Percentiles rank a stretch among this genome's conserved stretches.
Evolutionary conservation across 2,329 filamentous ascomycete species (phyloP).

Genomic region (Hortaea sp.): DNA sequence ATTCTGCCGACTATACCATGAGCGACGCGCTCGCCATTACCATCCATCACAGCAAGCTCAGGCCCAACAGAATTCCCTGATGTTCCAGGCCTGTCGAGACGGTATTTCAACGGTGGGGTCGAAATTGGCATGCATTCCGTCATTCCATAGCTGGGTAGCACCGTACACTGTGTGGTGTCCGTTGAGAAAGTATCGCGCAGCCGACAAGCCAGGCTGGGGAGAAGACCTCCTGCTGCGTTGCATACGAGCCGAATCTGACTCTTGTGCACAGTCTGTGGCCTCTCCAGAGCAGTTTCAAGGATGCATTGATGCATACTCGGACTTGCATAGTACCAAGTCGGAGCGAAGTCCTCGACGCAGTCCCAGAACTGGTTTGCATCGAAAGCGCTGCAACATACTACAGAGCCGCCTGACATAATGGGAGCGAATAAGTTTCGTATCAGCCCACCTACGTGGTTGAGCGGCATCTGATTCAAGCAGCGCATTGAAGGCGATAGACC

Average conservation of each 20-base stretch:
- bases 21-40: slow-evolving; percentile 23
- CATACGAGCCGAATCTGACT: slow-evolving; percentile 44
- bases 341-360: slow-evolving; percentile 36
- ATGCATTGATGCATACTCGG: slow-evolving; percentile 49
- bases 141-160: slow-evolving; percentile 51
- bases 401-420: slow-evolving; percentile 44
- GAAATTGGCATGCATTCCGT: slow-evolving; percentile 52
- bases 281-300: slow-evolving; percentile 35
- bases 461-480: slow-evolving; percentile 51
- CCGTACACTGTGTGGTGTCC: slow-evolving; percentile 26
- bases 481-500: slow-evolving; percentile 37
- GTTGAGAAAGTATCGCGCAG: slow-evolving; percentile 40
- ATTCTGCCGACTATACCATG: slow-evolving; percentile 36
- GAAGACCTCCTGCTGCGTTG: slow-evolving; percentile 45
- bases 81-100: slow-evolving; percentile 43
- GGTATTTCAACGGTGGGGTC: slow-evolving; percentile 44
- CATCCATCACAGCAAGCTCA: slow-evolving; percentile 42
- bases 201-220: slow-evolving; percentile 41
- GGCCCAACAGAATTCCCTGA: slow-evolving; percentile 45
- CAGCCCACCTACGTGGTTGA: slow-evolving; percentile 46
- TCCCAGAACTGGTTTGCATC: slow-evolving; percentile 49
- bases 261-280: slow-evolving; percentile 31
- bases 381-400: slow-evolving; percentile 45
- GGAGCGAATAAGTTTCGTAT: slow-evolving; percentile 47
- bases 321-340: slow-evolving; percentile 51